phyloP scores from a whole-genome alignment of 2,329 filamentous ascomycete species.

The Aspergillus sp. region DNA sequence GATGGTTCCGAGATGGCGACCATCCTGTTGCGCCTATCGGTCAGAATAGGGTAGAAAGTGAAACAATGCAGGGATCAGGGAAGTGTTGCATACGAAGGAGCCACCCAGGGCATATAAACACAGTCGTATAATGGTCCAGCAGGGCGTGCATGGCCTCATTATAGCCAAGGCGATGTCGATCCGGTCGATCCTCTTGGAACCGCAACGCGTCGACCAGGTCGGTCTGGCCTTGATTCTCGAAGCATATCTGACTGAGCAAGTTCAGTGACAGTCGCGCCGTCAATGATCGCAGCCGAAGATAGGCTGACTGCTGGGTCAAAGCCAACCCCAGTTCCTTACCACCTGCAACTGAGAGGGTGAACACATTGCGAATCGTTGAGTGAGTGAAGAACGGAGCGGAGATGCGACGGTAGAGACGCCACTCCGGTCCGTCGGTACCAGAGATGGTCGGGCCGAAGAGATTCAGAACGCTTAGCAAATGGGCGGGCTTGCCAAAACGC shows the following conservation, averaged over 20 bases:
- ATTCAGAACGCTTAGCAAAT: not conserved
- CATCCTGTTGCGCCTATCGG: not conserved
- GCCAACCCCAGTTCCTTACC: not conserved
- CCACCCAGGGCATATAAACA: not conserved
- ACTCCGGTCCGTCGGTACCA: not conserved
- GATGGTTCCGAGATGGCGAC: not conserved
- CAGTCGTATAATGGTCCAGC: not conserved
- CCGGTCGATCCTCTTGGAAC: not conserved
- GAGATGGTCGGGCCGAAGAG: not conserved
- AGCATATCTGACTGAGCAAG: not conserved
- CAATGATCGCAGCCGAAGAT: not conserved
- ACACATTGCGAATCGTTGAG: not conserved
- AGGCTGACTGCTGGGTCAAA: not conserved
- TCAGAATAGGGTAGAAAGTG: not conserved
- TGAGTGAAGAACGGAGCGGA: not conserved
- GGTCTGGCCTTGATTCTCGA: not conserved
- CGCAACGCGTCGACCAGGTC: not conserved
- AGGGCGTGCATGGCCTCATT: not conserved
- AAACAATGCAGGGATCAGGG: not conserved
- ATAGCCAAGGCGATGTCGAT: not conserved
- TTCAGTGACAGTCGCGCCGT: not conserved
- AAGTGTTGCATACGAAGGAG: not conserved
- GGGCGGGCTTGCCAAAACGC: not conserved
- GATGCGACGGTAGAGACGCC: conserved; percentile 1
- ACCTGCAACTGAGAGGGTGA: not conserved